Evolutionary conservation across 495 filamentous ascomycete genomes (phyloP).

Genomic region (Delitschia confertaspora): DNA sequence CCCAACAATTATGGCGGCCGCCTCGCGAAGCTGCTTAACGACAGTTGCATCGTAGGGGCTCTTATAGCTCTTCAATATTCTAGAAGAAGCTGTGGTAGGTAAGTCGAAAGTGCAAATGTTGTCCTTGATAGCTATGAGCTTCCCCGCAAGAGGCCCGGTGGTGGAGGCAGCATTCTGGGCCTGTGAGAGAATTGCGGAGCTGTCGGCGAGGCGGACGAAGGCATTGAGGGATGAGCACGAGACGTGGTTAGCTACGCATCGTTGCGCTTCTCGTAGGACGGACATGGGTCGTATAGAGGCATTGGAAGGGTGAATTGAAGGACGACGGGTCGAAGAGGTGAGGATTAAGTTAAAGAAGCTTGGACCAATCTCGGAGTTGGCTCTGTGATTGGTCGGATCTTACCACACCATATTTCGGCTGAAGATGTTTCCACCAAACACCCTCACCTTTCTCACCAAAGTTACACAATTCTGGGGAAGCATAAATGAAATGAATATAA

Average conservation of each 20-base stretch:
- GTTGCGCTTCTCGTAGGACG: slow-evolving; percentile 25
- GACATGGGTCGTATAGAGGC: slow-evolving; percentile 27
- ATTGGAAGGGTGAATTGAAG: neutral
- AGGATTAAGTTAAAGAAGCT: too few species aligned
- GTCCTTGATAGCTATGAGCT: slow-evolving; percentile 74
- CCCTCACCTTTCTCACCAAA: too few species aligned
- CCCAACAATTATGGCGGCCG: slow-evolving; percentile 58
- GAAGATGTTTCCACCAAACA: too few species aligned
- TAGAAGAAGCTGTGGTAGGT: slow-evolving; percentile 74
- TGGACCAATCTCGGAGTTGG: too few species aligned
- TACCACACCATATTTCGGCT: too few species aligned
- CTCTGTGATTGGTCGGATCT: too few species aligned
- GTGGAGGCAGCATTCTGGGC: slow-evolving; percentile 7
- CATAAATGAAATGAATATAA: too few species aligned
- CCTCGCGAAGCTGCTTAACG: slow-evolving; percentile 52
- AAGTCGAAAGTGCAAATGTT: slow-evolving; percentile 69
- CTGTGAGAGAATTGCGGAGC: slow-evolving; percentile 7
- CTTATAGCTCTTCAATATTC: slow-evolving; percentile 56
- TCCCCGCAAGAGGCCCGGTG: slow-evolving; percentile 36
- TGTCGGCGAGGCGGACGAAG: slow-evolving; percentile 28
- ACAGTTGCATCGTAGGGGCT: slow-evolving; percentile 84
- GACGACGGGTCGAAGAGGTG: too few species aligned
- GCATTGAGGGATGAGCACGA: slow-evolving; percentile 27
- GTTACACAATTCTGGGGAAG: too few species aligned
- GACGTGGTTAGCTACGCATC: slow-evolving; percentile 26